These are phyloP conservation scores for Galeopsis tetrahit DNA, from an alignment of 257 asterid species.

Conservation along the genomic window DNA sequence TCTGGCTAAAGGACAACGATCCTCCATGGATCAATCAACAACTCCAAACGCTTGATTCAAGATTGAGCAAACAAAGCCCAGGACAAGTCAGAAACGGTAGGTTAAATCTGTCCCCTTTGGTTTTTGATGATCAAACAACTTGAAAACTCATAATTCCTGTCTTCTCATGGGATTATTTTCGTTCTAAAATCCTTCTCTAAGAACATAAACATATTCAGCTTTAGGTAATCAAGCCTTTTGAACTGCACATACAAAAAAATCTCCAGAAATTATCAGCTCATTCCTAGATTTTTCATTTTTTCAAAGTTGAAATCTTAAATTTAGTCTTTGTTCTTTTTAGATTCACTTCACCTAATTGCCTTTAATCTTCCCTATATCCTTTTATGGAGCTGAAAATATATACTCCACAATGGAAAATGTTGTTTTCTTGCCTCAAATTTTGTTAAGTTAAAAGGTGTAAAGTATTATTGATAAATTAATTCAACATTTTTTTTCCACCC, in stretches of 20 bases:
- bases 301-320: neutral
- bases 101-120: constrained; percentile 40
- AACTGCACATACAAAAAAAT: neutral
- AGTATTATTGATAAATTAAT: too few species aligned
- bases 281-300: neutral
- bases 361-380: neutral
- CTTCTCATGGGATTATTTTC: neutral
- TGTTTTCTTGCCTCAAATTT: too few species aligned
- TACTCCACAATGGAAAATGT: too few species aligned
- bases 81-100: constrained; percentile 29
- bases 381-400: too few species aligned
- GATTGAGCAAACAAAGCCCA: constrained; percentile 33
- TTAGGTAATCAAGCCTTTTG: neutral
- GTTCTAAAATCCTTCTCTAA: neutral
- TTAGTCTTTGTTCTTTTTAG: neutral
- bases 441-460: too few species aligned
- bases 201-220: neutral
- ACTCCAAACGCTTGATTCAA: constrained; percentile 62
- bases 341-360: neutral
- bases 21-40: constrained; percentile 87
- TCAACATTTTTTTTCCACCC: too few species aligned
- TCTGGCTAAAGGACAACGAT: constrained; percentile 62
- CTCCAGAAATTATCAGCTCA: neutral
- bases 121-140: constrained; percentile 34
- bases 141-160: constrained; percentile 17